Percentiles rank a stretch among this genome's conserved stretches.
These are phyloP conservation scores for Neobulgaria alba DNA, from an alignment of 2,329 filamentous ascomycete species.

Conservation along the genomic window DNA sequence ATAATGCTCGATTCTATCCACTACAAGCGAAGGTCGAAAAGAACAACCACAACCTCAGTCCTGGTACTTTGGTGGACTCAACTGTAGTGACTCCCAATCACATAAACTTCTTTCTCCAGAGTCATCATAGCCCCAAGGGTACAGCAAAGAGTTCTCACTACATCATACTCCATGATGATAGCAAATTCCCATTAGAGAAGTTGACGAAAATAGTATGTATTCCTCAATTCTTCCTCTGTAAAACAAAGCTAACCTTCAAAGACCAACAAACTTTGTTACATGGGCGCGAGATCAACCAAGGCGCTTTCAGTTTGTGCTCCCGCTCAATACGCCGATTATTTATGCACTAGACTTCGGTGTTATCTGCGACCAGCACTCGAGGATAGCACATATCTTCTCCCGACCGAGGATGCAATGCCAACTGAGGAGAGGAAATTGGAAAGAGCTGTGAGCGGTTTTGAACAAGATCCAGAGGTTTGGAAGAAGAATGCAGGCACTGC, in stretches of 20 bases:
- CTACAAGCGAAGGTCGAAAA: not conserved
- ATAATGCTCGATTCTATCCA: slow-evolving; percentile 34
- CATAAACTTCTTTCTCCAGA: slow-evolving; percentile 78
- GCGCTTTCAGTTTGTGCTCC: slow-evolving; percentile 77
- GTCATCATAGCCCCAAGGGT: slow-evolving; percentile 70
- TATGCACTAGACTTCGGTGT: slow-evolving; percentile 65
- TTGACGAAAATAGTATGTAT: slow-evolving; percentile 47
- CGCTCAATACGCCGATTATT: slow-evolving; percentile 80
- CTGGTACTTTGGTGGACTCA: slow-evolving; percentile 74
- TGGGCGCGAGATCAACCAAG: slow-evolving; percentile 75
- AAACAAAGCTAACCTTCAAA: slow-evolving; percentile 29
- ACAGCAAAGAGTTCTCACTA: slow-evolving; percentile 79
- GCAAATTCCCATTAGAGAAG: slow-evolving; percentile 54
- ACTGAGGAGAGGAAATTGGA: not conserved
- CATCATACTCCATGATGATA: slow-evolving; percentile 57
- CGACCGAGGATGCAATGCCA: no score
- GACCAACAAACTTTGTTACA: slow-evolving; percentile 71
- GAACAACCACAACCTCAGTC: not conserved
- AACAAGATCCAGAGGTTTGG: not conserved
- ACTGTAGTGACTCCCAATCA: slow-evolving; percentile 63
- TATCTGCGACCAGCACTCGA: slow-evolving; percentile 45
- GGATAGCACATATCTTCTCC: not conserved
- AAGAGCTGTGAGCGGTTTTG: not conserved
- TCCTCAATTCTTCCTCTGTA: not conserved
- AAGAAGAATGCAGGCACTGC: not conserved